These are phyloP conservation scores for Alternaria brassicae DNA, from an alignment of 2,329 filamentous ascomycete species.

Conservation along the genomic window DNA sequence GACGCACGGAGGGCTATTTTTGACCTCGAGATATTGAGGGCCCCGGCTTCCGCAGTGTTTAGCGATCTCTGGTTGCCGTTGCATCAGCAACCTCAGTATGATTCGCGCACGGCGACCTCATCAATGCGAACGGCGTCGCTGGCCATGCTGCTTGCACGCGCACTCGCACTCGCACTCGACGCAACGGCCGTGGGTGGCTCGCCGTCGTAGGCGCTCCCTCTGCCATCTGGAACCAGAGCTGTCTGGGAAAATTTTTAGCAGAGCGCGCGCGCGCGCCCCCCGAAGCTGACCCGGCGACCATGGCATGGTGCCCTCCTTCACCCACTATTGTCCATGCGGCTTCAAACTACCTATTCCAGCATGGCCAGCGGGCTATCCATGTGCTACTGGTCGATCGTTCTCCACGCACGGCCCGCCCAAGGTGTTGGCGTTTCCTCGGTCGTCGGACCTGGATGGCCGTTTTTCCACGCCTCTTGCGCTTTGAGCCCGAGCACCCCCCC, in stretches of 20 bases:
- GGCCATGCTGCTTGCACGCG: background rate
- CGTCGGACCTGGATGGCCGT: conserved; percentile 36
- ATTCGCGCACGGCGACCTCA: conserved; percentile 9
- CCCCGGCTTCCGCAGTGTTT: conserved; percentile 29
- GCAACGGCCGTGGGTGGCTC: background rate
- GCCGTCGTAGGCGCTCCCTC: background rate
- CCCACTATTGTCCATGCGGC: conserved; percentile 15
- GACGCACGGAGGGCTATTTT: conserved; percentile 39
- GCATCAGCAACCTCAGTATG: conserved; percentile 29
- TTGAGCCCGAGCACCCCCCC: conserved; percentile 24
- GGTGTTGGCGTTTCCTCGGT: conserved; percentile 28
- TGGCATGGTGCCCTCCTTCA: conserved; percentile 2
- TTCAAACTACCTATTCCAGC: conserved; percentile 21
- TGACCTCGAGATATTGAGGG: conserved; percentile 32
- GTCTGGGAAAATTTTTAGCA: conserved; percentile 7
- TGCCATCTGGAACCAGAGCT: background rate
- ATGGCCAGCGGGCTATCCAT: conserved; percentile 16
- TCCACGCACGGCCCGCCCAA: conserved; percentile 38
- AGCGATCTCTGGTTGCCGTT: conserved; percentile 32
- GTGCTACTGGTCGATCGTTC: conserved; percentile 35
- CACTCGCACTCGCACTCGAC: background rate
- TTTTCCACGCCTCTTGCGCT: conserved; percentile 33
- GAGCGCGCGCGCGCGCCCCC: conserved; percentile 16
- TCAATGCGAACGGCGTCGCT: background rate
- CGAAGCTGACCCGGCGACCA: conserved; percentile 18